These are phyloP conservation scores for Anacardium occidentale DNA, from an alignment of 345 rosid species.

Conservation along the genomic window DNA sequence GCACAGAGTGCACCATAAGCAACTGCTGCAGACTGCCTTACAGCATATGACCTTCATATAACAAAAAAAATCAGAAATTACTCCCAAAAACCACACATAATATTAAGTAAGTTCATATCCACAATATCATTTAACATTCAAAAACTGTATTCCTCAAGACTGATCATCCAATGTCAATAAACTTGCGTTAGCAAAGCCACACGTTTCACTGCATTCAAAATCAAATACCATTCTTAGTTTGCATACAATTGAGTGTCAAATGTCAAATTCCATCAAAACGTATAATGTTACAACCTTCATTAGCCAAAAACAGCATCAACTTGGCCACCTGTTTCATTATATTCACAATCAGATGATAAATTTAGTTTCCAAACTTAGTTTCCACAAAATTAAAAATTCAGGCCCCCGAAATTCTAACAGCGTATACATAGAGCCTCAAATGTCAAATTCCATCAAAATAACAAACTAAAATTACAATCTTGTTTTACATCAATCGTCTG, in stretches of 20 bases:
- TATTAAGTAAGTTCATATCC: not conserved
- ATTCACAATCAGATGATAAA: not conserved
- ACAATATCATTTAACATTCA: not conserved
- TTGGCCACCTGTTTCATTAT: not conserved
- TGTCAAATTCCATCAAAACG: too few relatives aligned
- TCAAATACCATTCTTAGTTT: not conserved
- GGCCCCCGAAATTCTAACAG: not conserved
- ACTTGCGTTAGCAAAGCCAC: not conserved
- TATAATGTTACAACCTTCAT: too few relatives aligned
- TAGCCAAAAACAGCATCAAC: not conserved
- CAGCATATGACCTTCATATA: slow-evolving; percentile 49
- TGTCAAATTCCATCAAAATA: not conserved
- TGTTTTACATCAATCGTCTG: not conserved
- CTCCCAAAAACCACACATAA: not conserved
- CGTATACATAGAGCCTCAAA: not conserved
- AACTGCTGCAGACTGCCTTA: slow-evolving; percentile 69
- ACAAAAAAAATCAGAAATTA: too few relatives aligned
- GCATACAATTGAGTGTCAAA: not conserved
- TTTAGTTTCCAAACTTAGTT: not conserved
- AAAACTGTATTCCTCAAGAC: not conserved
- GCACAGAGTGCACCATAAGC: slow-evolving; percentile 81
- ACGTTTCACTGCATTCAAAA: not conserved
- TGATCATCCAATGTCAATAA: not conserved
- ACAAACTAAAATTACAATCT: not conserved
- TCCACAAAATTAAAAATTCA: not conserved